Base-by-base conservation (phyloP, 2,329 filamentous ascomycete genomes). In the Verticillium nonalfalfae region DNA sequence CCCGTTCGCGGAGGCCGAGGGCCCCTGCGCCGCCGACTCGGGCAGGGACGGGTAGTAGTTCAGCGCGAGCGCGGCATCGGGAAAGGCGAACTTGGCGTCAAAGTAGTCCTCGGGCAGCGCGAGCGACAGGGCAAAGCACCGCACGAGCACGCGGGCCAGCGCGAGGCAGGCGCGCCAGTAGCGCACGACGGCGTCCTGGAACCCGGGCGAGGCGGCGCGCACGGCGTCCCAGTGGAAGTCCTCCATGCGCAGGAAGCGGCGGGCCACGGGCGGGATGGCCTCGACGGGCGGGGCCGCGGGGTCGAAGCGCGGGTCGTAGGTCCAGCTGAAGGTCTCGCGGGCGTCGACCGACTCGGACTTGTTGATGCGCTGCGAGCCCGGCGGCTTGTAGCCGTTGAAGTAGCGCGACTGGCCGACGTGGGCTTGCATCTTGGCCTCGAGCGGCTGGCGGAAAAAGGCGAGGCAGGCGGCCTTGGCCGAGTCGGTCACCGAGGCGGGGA, bases 51-150 rank as follows among this genome's bases (percentile, higher is more conserved):
- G 74, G 63, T 77, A 76, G 62, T 76, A 76, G 63, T 79, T 79
- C 56, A 80, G 68, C 3, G 73, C 76, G 18, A 75, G 68, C 5
- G 75, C 71, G 7, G 74, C 75, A 38, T 77, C 83, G 0, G 85
- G 85, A 64, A 82, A 78, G 0, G 76, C 79, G 18, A 80, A 79
- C 59, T 84, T 79, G 3, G 72, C 71, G 63, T 86, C 83, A 67
- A 87, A 86, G 60, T 81, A 81, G 38, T 77, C 67, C 66, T 87
- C 84, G 0, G 78, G 75, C 3, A 87, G 72, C 11, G 78, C 77
- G 2, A 87, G 74, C 4, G 79, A 79, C 2, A 88, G 73, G 0
- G 85, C 84, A 66, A 88, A 85, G 7, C 79, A 72, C 4, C 75
- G 73, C 2, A 83, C 77, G 36, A 87, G 68, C 39, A 74, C 76